phyloP scores from a whole-genome alignment of 768 basidiomycete species.

The Hygrocybe coccinea region DNA sequence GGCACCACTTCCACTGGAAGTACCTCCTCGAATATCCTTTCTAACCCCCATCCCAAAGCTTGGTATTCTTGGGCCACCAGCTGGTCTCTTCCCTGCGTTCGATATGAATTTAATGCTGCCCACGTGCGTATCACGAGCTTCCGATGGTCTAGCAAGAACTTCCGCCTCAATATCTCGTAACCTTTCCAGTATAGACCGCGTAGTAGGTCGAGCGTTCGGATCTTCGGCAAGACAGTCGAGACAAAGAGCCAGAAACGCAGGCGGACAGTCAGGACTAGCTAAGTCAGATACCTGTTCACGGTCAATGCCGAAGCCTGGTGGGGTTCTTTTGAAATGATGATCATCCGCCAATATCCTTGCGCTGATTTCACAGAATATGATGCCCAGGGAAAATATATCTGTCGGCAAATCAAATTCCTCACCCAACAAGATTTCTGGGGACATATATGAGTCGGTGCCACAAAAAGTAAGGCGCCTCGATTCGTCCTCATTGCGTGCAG shows the following conservation, averaged over 20 bases:
- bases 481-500: conserved; percentile 88
- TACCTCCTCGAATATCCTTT: conserved; percentile 47
- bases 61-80: conserved; percentile 67
- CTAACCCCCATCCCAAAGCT: conserved; percentile 77
- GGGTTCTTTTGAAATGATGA: conserved; percentile 64
- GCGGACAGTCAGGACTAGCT: conserved; percentile 73
- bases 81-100: conserved; percentile 50
- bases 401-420: conserved; percentile 91
- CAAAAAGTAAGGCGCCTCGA: conserved; percentile 79
- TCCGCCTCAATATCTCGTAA: conserved; percentile 80
- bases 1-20: conserved; percentile 48
- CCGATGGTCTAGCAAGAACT: conserved; percentile 61
- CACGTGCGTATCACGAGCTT: conserved; percentile 68
- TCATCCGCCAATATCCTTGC: conserved; percentile 84
- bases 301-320: conserved; percentile 79
- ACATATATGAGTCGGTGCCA: conserved; percentile 95
- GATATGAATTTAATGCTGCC: conserved; percentile 84
- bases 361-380: conserved; percentile 90
- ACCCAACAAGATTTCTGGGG: conserved; percentile 89
- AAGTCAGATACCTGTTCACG: conserved; percentile 60
- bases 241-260: conserved; percentile 69
- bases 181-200: conserved; percentile 71
- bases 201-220: conserved; percentile 67
- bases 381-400: conserved; percentile 89
- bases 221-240: conserved; percentile 69